Evolutionary conservation across 352 stramenopile species (phyloP).

Genomic region (Phytophthora hibernalis): DNA sequence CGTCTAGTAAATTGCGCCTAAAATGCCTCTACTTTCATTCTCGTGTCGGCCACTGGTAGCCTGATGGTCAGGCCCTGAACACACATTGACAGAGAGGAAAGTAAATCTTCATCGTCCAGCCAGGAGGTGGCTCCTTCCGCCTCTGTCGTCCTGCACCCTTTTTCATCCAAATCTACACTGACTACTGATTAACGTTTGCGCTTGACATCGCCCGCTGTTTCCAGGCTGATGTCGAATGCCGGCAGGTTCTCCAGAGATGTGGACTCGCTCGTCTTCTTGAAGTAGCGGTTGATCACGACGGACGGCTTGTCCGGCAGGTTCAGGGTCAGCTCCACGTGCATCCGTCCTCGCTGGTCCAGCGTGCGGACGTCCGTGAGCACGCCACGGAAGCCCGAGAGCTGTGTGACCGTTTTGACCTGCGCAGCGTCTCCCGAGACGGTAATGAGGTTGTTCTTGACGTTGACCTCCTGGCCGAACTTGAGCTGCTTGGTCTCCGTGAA

Average conservation of each 20-base stretch:
- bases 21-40: constrained; percentile 38
- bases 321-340: constrained; percentile 85
- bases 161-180: constrained; percentile 21
- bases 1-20: constrained; percentile 38
- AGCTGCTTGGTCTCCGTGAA: constrained; percentile 91
- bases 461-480: constrained; percentile 88
- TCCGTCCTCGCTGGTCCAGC: constrained; percentile 78
- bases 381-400: constrained; percentile 82
- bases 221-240: constrained; percentile 85
- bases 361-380: constrained; percentile 78
- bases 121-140: not conserved
- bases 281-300: constrained; percentile 86
- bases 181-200: constrained; percentile 80
- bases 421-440: constrained; percentile 78
- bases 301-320: constrained; percentile 74
- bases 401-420: constrained; percentile 81
- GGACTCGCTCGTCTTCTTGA: constrained; percentile 89
- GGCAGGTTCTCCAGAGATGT: constrained; percentile 89
- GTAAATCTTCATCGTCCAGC: not conserved
- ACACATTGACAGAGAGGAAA: not conserved
- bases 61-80: no score
- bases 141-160: not conserved
- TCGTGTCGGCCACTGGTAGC: no score
- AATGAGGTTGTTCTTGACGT: constrained; percentile 90
- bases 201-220: constrained; percentile 86